phyloP scores from a whole-genome alignment of 495 filamentous ascomycete species.

The Pyrenopolyporus hunteri region DNA sequence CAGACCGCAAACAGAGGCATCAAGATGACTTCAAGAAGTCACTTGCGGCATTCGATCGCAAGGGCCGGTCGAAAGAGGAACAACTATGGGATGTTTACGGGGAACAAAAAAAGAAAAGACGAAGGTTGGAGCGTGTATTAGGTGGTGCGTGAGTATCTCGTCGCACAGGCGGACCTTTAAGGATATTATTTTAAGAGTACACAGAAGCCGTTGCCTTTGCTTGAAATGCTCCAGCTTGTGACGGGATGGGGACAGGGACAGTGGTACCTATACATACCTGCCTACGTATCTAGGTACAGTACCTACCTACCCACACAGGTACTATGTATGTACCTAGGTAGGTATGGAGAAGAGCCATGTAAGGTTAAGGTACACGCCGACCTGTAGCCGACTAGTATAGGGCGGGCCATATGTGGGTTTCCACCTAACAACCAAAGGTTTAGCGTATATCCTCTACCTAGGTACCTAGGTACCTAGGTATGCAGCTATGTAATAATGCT shows the following conservation, averaged over 20 bases:
- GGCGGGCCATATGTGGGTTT: too few relatives aligned
- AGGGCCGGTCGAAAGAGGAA: not conserved
- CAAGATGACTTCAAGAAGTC: conserved; percentile 11
- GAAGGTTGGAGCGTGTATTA: not conserved
- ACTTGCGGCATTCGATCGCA: conserved; percentile 33
- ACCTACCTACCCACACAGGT: too few relatives aligned
- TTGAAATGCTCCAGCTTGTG: not conserved
- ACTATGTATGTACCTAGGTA: too few relatives aligned
- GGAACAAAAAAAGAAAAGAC: not conserved
- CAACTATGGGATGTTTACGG: not conserved
- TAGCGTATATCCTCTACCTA: too few relatives aligned
- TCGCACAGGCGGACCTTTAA: too few relatives aligned
- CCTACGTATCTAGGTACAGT: too few relatives aligned
- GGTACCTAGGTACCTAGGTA: too few relatives aligned
- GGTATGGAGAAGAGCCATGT: not conserved
- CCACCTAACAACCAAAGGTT: not conserved
- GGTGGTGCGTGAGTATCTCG: not conserved
- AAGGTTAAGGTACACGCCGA: not conserved
- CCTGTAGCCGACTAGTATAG: too few relatives aligned
- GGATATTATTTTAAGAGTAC: not conserved
- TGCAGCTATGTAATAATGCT: too few relatives aligned
- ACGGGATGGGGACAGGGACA: not conserved
- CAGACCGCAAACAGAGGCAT: conserved; percentile 30
- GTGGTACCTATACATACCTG: too few relatives aligned
- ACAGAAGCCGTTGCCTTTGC: not conserved